Conservation (phyloP, 768 basidiomycete genomes). For the Fistulinella prunicolor region DNA sequence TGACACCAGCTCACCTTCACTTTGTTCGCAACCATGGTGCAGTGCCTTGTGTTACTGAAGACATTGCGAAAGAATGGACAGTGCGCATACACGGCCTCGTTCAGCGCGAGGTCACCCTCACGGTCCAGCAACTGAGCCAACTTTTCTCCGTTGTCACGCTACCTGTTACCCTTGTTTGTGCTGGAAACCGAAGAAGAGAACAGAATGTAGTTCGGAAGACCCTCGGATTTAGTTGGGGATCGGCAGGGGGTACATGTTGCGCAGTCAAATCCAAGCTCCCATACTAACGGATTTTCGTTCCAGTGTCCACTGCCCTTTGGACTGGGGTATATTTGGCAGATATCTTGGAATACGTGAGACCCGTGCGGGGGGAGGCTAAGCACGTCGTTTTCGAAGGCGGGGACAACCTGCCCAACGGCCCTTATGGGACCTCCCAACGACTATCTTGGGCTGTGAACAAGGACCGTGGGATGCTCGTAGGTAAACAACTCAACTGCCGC, state of each 20-base stretch:
- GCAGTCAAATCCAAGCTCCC: background rate
- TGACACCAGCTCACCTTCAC: slow-evolving; percentile 52
- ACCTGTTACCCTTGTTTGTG: slow-evolving; percentile 61
- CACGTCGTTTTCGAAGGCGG: slow-evolving; percentile 60
- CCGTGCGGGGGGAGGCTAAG: slow-evolving; percentile 35
- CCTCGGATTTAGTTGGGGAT: slow-evolving; percentile 56
- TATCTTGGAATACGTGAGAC: slow-evolving; percentile 45
- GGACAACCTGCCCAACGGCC: slow-evolving; percentile 56
- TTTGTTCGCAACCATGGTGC: slow-evolving; percentile 66
- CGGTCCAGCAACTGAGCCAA: slow-evolving; percentile 42
- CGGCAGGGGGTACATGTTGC: slow-evolving; percentile 35
- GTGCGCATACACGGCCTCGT: slow-evolving; percentile 42
- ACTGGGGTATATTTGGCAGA: slow-evolving; percentile 59
- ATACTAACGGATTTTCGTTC: slow-evolving; percentile 2
- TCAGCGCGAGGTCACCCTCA: slow-evolving; percentile 35
- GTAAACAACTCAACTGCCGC: slow-evolving; percentile 10
- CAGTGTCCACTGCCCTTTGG: slow-evolving; percentile 52
- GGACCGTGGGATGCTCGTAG: slow-evolving; percentile 50
- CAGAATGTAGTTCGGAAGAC: slow-evolving; percentile 59
- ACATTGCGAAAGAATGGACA: slow-evolving; percentile 41
- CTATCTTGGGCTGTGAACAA: slow-evolving; percentile 45
- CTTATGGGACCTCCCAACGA: slow-evolving; percentile 53
- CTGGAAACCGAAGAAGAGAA: slow-evolving; percentile 64
- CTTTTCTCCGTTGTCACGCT: slow-evolving; percentile 53
- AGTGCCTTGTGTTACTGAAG: slow-evolving; percentile 45